Evolutionary conservation across 108 stramenopile species (phyloP), one percentile per base, ranked within the genome.

Genomic region (Nitzschia sp.): DNA sequence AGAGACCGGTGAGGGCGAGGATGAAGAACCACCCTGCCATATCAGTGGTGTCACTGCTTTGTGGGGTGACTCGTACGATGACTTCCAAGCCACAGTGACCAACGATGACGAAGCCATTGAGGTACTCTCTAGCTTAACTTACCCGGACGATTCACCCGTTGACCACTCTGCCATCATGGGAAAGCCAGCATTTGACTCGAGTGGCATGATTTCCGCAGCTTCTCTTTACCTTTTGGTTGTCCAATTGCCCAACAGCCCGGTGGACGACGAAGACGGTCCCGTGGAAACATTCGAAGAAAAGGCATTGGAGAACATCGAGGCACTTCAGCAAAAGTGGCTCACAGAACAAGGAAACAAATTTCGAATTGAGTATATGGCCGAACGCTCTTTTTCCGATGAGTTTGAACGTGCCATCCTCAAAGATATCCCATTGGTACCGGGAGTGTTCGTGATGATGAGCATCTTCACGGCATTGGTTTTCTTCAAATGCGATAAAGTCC

Each of bases 381-480:
- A 41, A 50, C 22, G 70, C 0, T 37, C 55, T 5, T 55, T 73
- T 65, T 15, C 17, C 14, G 54, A 65, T 38, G 64, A 65, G 40
- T 73, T 73, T 26, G 26, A 22, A 21, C 53, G 72, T 2, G 64
- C 64, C 22, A 56, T 73, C 48, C 34, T 51, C 20, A 22, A 29
- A 0, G 70, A 71, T 21, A 59, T 72, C 38, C 53, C 66, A 34
- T 62, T 69, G 40, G 61, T 71, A 8, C 70, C 70, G 7, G 19
- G 52, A 12, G 41, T 71, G 25, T 65, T 51, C 19, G 17, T 63
- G 7, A 37, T 71, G 20, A 71, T 71, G 61, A 24, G 22, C 10
- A 29, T 41, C 15, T 71, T 71, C 15, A 53, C 41, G 40, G 25
- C 48, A 14, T 25, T 63, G 7, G 62, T 71, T 26, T 71, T 63